Evolutionary conservation across 1,139 yeast genomes (phyloP), one percentile per base, ranked within the genome.

Genomic region (Pichia sp.): DNA sequence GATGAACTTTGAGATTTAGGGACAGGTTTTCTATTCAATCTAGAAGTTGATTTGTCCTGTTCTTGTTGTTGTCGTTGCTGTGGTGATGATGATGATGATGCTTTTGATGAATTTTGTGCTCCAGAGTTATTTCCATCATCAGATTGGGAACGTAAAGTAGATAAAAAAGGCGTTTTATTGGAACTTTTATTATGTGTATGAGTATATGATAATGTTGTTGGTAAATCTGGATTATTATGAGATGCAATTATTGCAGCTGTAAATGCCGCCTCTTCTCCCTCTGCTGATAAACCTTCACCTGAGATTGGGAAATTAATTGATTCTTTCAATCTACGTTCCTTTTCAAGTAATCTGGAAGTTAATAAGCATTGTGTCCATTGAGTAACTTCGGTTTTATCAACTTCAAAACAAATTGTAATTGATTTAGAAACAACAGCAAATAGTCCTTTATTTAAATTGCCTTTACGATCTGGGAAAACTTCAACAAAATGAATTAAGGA

Each of bases 331-430:
- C 53, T 46, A 55, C 80, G 68, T 52, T 80, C 83, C 49, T 66
- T 67, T 53, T 75, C 78, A 51, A 69, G 67, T 6, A 66, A 55
- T 56, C 81, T 75, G 0, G 83, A 63, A 52, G 69, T 74, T 4
- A 78, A 78, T 41, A 81, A 66, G 0, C 75, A 62, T 44, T 73
- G 76, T 0, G 86, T 79, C 86, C 86, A 81, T 25, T 67, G 62
- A 34, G 70, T 66, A 0, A 80, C 70, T 40, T 78, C 83, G 42
- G 61, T 66, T 53, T 73, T 76, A 43, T 78, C 81, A n/a, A 75
- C 82, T 58, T 81, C 85, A 64, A 78, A 77, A 3, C 74, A 70
- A 53, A 76, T 72, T 0, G 83, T 71, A 3, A 75, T 67, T 6
- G 62, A 65, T 36, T 62, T 61, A 0, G 83, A 76, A 50, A 72